These are phyloP conservation scores for Camellia japonica DNA, from an alignment of 148 eudicot species.

Conservation along the genomic window DNA sequence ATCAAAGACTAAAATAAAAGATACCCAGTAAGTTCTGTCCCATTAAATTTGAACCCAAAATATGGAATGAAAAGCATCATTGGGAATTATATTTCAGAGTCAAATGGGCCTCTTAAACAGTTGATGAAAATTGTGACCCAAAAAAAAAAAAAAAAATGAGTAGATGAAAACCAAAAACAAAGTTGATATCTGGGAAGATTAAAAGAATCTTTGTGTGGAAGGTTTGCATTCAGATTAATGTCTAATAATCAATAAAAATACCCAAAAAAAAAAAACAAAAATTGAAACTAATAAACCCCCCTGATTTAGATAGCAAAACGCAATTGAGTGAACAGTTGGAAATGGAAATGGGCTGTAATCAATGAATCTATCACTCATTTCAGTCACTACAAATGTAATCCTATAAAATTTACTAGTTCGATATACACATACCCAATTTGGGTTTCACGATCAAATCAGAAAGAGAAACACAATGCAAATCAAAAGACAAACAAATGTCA, in stretches of 20 bases:
- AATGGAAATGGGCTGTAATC: not conserved
- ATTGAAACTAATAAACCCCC: not conserved
- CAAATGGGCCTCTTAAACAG: not conserved
- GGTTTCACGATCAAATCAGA: not conserved
- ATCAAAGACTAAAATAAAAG: not conserved
- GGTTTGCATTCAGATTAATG: not conserved
- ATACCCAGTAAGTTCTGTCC: not conserved
- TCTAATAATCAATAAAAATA: not conserved
- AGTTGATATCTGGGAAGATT: not conserved
- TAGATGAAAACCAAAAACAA: not conserved
- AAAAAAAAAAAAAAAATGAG: too few relatives aligned
- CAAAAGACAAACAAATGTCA: not conserved
- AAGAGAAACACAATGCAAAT: not conserved
- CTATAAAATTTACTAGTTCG: not conserved
- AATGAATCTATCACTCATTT: not conserved
- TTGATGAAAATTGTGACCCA: not conserved
- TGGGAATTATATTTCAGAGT: not conserved
- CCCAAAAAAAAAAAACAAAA: not conserved
- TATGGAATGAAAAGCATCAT: not conserved
- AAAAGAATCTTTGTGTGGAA: not conserved
- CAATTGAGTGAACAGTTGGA: not conserved
- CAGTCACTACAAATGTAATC: not conserved
- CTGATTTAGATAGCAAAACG: not conserved
- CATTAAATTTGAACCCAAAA: not conserved
- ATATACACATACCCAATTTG: not conserved